These are phyloP conservation scores for Myotisia sp. DNA, from an alignment of 2,329 filamentous ascomycete genomes.

Conservation along the genomic window DNA sequence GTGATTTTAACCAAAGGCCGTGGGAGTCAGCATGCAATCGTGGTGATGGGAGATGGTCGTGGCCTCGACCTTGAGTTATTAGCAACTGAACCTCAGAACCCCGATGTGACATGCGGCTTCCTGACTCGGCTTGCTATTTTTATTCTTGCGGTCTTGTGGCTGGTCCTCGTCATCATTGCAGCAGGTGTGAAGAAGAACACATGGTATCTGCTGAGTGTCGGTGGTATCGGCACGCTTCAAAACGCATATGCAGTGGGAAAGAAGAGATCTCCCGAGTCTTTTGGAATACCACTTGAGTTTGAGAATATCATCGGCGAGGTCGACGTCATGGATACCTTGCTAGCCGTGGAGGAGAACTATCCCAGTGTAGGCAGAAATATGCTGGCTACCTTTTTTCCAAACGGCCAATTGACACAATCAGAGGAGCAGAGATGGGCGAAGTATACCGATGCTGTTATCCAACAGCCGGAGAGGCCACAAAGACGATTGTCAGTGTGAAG, in stretches of 20 bases:
- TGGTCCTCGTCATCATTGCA: constrained; percentile 29
- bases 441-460: too few species aligned
- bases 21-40: constrained; percentile 28
- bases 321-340: constrained; percentile 19
- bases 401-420: not conserved
- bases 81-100: constrained; percentile 15
- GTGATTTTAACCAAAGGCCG: constrained; percentile 30
- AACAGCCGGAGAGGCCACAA: too few species aligned
- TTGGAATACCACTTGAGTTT: constrained; percentile 19
- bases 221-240: constrained; percentile 29
- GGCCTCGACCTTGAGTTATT: constrained; percentile 33
- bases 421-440: not conserved
- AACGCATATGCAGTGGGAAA: constrained; percentile 26
- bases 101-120: not conserved
- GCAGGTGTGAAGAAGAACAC: constrained; percentile 24
- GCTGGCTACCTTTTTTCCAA: constrained; percentile 18
- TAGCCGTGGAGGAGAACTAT: constrained; percentile 16
- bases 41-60: constrained; percentile 22
- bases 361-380: constrained; percentile 17
- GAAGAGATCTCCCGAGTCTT: constrained; percentile 17
- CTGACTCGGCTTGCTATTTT: constrained; percentile 2
- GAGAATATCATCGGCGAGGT: constrained; percentile 12
- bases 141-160: constrained; percentile 25
- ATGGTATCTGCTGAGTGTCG: constrained; percentile 31
- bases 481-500: too few species aligned